Percentiles rank a stretch among this genome's conserved stretches.
These are phyloP conservation scores for Hortaea werneckii DNA, from an alignment of 2,329 filamentous ascomycete species.

Conservation along the genomic window DNA sequence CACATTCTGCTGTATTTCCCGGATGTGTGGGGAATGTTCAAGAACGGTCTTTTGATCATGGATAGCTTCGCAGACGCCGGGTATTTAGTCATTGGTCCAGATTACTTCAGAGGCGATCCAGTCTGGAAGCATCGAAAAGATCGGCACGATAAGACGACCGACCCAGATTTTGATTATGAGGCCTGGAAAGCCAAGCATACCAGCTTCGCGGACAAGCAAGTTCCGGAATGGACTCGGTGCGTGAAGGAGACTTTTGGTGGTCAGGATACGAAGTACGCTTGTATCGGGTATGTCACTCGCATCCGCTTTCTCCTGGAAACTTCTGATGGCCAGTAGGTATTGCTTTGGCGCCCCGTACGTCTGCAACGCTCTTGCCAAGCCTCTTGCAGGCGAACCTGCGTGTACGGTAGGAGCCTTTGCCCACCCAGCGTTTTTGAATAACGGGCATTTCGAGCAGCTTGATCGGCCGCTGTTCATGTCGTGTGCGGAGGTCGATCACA, in stretches of 20 bases:
- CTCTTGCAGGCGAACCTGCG: conserved; percentile 26
- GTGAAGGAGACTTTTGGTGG: conserved; percentile 11
- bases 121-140: conserved; percentile 8
- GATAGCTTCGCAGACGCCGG: conserved; percentile 12
- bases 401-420: conserved; percentile 40
- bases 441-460: conserved; percentile 34
- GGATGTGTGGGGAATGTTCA: conserved; percentile 13
- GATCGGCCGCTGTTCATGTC: conserved; percentile 38
- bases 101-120: conserved; percentile 14
- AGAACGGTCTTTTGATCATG: conserved; percentile 12
- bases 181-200: conserved; percentile 10
- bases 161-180: conserved; percentile 11
- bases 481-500: conserved; percentile 37
- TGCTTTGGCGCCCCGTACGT: conserved; percentile 37
- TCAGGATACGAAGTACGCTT: conserved; percentile 8
- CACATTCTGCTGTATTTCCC: conserved; percentile 14
- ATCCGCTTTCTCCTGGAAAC: too few species aligned
- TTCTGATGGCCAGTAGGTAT: too few species aligned
- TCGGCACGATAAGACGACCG: conserved; percentile 3
- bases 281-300: conserved; percentile 5
- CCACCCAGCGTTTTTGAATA: conserved; percentile 42
- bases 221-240: conserved; percentile 9
- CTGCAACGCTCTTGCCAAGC: conserved; percentile 13
- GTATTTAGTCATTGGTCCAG: conserved; percentile 7
- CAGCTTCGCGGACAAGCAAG: conserved; percentile 5